Base-by-base conservation (phyloP, 768 basidiomycete species). In the Pulveroboletus ravenelii region DNA sequence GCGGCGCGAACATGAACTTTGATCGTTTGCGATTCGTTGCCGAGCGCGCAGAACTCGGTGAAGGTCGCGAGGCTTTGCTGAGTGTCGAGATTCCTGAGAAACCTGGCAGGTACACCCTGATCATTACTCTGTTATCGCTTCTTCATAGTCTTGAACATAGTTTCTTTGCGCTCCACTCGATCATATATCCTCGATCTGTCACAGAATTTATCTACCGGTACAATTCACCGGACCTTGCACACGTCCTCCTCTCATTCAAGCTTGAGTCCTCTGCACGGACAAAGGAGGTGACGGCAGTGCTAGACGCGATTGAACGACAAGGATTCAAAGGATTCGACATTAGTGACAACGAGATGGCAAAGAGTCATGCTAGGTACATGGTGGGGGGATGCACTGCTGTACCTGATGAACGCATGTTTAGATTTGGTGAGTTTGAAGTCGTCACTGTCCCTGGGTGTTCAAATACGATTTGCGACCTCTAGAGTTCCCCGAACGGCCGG, bases 1-100 rank as follows among this genome's bases (percentile, higher is more conserved):
- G 91, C 61, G 96, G 96, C 18, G 96, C 95, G 15, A 98, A 99
- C 71, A 96, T 99, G 91, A 98, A 99, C 72, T 99, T 99, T 69
- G 90, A 93, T 62, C 82, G 95, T 38, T 70, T 99, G 41, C 82
- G 96, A 10, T 99, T 98, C 65, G 94, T 99, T n/a, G 89, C 96
- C 17, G 96, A 99, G 67, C 93, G 96, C 50, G 96, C 96, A 3
- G 93, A 97, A 68, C 77, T 98, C 17, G 96, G 96, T 55, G 96
- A 99, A 69, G 87, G 95, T 10, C 79, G 88, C 46, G 96, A 99
- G 70, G 96, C 89, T 0, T 76, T 98, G 41, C 77, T 98, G 57
- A 89, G 89, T 61, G 89, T 97, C n/a, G 87, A 90, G 61, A 87
- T 98, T 47, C 93, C 96, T 20, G 96, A 99, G 67, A 76, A 71